A percentile compares a stretch with the other conserved stretches of the same genome.
These are phyloP conservation scores for Cyberlindnera sargentensis DNA, from an alignment of 805 yeast species.

Conservation along the genomic window DNA sequence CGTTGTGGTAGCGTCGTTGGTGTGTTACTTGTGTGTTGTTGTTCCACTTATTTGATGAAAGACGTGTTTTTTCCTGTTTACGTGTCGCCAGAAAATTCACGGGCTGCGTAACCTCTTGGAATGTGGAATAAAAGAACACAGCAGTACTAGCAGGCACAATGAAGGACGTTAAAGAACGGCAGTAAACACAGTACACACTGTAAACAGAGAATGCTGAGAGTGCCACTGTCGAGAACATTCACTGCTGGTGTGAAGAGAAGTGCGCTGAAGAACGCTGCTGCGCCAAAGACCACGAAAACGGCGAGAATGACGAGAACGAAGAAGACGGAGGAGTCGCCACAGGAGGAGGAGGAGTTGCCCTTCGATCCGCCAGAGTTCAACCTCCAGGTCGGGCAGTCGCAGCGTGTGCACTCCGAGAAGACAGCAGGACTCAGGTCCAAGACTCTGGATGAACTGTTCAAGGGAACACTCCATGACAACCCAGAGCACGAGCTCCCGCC, in stretches of 20 bases:
- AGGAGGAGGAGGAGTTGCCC: slow-evolving; percentile 6
- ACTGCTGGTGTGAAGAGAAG: too few relatives aligned
- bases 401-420: slow-evolving; percentile 1
- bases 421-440: slow-evolving; percentile 10
- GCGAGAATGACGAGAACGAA: neutral
- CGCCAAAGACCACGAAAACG: neutral
- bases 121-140: too few relatives aligned
- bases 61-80: neutral
- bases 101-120: neutral
- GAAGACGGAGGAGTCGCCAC: neutral
- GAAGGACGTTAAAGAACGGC: too few relatives aligned
- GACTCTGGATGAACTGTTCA: slow-evolving; percentile 13
- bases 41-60: too few relatives aligned
- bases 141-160: too few relatives aligned
- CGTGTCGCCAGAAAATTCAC: neutral
- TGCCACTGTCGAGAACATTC: too few relatives aligned
- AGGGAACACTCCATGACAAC: slow-evolving; percentile 16
- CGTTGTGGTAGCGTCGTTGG: too few relatives aligned
- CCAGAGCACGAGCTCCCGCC: slow-evolving; percentile 10
- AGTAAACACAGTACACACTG: too few relatives aligned
- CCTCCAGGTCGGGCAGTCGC: slow-evolving; percentile 18
- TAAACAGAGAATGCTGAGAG: too few relatives aligned
- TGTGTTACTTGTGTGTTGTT: too few relatives aligned
- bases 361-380: slow-evolving; percentile 20
- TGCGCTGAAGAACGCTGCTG: neutral